phyloP scores from a whole-genome alignment of 2,329 filamentous ascomycete genomes.

The Colletotrichum musicola region DNA sequence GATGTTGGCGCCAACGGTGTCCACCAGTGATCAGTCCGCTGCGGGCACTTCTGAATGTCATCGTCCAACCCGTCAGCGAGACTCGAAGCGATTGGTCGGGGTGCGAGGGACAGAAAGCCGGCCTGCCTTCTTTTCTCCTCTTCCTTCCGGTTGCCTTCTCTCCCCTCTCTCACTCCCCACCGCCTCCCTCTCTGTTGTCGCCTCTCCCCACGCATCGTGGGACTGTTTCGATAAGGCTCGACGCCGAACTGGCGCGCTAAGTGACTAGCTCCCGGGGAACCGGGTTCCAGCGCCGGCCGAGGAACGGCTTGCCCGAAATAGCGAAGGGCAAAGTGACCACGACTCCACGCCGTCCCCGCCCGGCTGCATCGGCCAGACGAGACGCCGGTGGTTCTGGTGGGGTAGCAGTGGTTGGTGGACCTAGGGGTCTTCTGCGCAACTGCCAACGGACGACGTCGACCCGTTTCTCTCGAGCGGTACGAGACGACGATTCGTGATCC shows the following conservation, averaged over 20 bases:
- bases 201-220: conserved; percentile 15
- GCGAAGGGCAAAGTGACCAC: conserved; percentile 8
- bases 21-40: neutral
- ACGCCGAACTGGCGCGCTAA: conserved; percentile 9
- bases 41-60: neutral
- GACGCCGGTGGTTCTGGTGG: too few species aligned
- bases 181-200: neutral
- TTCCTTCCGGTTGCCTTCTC: neutral
- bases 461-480: too few species aligned
- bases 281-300: conserved; percentile 7
- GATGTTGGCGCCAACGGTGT: too few species aligned
- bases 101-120: neutral
- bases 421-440: too few species aligned
- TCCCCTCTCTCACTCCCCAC: neutral
- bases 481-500: too few species aligned
- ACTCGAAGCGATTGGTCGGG: neutral
- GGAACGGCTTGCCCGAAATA: conserved; percentile 6
- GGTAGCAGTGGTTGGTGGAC: too few species aligned
- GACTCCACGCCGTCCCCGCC: neutral
- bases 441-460: too few species aligned
- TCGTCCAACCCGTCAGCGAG: neutral
- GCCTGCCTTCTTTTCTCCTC: conserved; percentile 30
- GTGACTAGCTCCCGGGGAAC: conserved; percentile 26
- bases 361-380: conserved; percentile 8
- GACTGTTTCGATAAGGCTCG: conserved; percentile 24